Percentiles rank a stretch among this genome's conserved stretches.
Conservation (phyloP, 208 protist genomes). For the Strigomonas culicis region DNA sequence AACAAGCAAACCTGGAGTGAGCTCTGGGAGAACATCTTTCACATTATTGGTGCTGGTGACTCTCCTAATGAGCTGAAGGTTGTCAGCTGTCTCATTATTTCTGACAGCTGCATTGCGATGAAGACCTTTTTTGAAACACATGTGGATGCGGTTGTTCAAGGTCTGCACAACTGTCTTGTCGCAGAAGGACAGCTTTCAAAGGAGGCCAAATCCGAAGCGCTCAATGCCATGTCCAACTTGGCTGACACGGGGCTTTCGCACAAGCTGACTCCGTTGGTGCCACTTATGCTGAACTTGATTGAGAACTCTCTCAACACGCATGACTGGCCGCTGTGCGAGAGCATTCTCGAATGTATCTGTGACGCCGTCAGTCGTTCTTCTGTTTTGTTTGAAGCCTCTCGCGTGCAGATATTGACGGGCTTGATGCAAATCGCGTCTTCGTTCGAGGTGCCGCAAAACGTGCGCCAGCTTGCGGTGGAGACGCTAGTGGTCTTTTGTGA, state of each 20-base stretch:
- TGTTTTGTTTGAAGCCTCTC: constrained; percentile 56
- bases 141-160: constrained; percentile 28
- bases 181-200: constrained; percentile 17
- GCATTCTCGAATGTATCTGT: constrained; percentile 58
- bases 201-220: constrained; percentile 49
- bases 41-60: constrained; percentile 41
- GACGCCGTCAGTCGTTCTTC: constrained; percentile 42
- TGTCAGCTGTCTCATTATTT: constrained; percentile 78
- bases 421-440: constrained; percentile 75
- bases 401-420: constrained; percentile 43
- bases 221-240: constrained; percentile 58
- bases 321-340: background rate
- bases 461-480: constrained; percentile 82
- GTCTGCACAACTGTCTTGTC: constrained; percentile 54
- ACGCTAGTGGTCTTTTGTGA: constrained; percentile 79
- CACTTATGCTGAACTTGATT: constrained; percentile 59
- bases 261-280: constrained; percentile 47
- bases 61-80: constrained; percentile 47
- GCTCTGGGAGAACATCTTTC: constrained; percentile 74
- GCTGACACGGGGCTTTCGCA: constrained; percentile 30
- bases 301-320: constrained; percentile 19
- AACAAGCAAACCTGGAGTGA: constrained; percentile 64
- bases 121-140: constrained; percentile 48
- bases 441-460: constrained; percentile 34
- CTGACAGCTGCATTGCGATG: constrained; percentile 44